These are phyloP conservation scores for Phaeophleospora eucalypticola DNA, from an alignment of 2,329 filamentous ascomycete genomes.

Conservation along the genomic window DNA sequence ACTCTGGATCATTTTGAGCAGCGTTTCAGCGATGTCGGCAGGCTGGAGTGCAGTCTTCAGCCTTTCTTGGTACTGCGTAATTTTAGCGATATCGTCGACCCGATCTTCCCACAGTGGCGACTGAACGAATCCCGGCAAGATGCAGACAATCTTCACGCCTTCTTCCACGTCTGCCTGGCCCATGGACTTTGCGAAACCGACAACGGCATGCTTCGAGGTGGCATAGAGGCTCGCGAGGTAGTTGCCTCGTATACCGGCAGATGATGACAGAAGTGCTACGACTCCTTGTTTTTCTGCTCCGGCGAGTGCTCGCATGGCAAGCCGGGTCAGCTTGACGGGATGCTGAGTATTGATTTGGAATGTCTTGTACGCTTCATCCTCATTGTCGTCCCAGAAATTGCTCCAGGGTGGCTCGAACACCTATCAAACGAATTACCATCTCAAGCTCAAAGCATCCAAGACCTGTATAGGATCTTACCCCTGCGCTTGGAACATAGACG, in stretches of 20 bases:
- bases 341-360: conserved; percentile 22
- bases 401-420: conserved; percentile 11
- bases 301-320: conserved; percentile 20
- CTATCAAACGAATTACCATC: no score
- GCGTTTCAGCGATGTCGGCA: conserved; percentile 18
- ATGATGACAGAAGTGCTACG: conserved; percentile 14
- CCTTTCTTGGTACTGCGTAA: conserved; percentile 15
- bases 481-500: conserved; percentile 18
- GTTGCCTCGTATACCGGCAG: conserved; percentile 18
- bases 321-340: conserved; percentile 20
- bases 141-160: conserved; percentile 39
- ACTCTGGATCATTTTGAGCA: conserved; percentile 21
- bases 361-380: conserved; percentile 17
- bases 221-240: conserved; percentile 27
- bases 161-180: conserved; percentile 42
- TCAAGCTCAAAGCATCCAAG: no score
- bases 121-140: conserved; percentile 28
- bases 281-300: conserved; percentile 22
- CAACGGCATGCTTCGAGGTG: conserved; percentile 40
- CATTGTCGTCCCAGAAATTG: conserved; percentile 21
- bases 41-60: conserved; percentile 17
- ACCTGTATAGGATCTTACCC: conserved; percentile 1
- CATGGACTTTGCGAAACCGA: conserved; percentile 42
- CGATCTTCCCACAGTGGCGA: conserved; percentile 33
- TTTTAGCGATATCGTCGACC: conserved; percentile 27